Evolutionary conservation across 1,284 basidiomycete genomes (phyloP), one percentile per base, ranked within the genome.

Genomic region (Ganoderma boninense): DNA sequence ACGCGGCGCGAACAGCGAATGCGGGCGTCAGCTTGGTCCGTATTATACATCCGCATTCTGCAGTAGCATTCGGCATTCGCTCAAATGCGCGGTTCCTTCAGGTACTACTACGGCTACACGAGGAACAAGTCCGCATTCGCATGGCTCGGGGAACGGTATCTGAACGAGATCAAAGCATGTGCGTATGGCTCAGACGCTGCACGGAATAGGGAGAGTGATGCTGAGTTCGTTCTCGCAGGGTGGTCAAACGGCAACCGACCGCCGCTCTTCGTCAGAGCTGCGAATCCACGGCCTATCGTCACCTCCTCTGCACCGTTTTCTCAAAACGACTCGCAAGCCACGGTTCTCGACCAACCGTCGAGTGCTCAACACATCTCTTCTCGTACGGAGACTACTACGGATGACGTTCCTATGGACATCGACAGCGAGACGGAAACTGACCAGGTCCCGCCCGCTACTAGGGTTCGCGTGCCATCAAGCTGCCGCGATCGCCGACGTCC

Each of bases 131-230:
- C 38, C 8, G 62, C 74, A 1, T 75, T 77, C 44, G 72, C 76
- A 0, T 77, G 76, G 76, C 69, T 77, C 5, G 74, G 74, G 13
- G 70, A 72, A 38, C 43, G 71, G 16, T 77, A 74, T 46, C 73
- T 77, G 4, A 75, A 77, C 52, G 72, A 75, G 54, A 75, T 75
- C 40, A 74, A 71, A 42, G 72, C 76, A n/a, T 67, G 76, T 77
- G 40, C 68, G 74, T 66, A 7, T 4, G 23, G 14, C 44, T 52
- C 2, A 3, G 3, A 7, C 7, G 7, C 35, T 4, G 23, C 8
- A 26, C 54, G 29, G 16, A n/a, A 26, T 23, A 0, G 40, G 11
- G n/a, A 14, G 13, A 32, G 52, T 5, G 11, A 63, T 38, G 5
- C 23, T 65, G 35, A 26, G 18, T 20, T 11, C 16, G 10, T 54